Conservation (phyloP, 495 filamentous ascomycete genomes). For the Aspergillus homomorphus region DNA sequence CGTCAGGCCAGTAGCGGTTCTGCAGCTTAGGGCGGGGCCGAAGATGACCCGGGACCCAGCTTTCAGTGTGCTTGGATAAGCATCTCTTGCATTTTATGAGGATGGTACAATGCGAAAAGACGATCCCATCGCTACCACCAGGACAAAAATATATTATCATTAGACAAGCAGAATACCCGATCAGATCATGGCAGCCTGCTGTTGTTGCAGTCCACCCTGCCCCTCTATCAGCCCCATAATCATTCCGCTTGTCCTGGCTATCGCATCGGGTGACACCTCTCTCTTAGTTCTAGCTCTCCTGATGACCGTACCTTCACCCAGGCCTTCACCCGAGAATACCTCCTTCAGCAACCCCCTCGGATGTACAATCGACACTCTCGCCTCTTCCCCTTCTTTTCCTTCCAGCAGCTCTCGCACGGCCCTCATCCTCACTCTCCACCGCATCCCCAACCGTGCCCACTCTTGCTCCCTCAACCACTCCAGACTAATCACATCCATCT, state of each 20-base stretch:
- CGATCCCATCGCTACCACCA: background rate
- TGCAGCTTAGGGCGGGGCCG: background rate
- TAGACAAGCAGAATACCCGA: background rate
- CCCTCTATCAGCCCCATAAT: background rate
- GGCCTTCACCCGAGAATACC: slow-evolving; percentile 65
- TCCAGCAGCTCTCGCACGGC: slow-evolving; percentile 88
- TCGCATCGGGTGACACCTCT: background rate
- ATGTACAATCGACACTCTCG: slow-evolving; percentile 96
- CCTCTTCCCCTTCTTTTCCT: slow-evolving; percentile 78
- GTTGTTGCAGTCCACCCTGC: background rate
- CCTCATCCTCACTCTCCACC: slow-evolving; percentile 80
- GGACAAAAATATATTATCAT: background rate
- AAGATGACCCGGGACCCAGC: background rate
- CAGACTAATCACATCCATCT: slow-evolving; percentile 95
- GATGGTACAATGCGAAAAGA: background rate
- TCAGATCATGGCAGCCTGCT: background rate
- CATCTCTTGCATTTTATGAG: background rate
- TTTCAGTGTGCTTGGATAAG: background rate
- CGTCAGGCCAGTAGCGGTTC: background rate
- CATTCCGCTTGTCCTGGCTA: background rate
- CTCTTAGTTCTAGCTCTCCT: background rate
- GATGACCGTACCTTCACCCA: background rate
- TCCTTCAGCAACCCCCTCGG: slow-evolving; percentile 92
- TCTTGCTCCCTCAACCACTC: slow-evolving; percentile 90
- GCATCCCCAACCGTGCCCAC: slow-evolving; percentile 94